phyloP scores from a whole-genome alignment of 140 eudicot species.

The Anethum foeniculum region DNA sequence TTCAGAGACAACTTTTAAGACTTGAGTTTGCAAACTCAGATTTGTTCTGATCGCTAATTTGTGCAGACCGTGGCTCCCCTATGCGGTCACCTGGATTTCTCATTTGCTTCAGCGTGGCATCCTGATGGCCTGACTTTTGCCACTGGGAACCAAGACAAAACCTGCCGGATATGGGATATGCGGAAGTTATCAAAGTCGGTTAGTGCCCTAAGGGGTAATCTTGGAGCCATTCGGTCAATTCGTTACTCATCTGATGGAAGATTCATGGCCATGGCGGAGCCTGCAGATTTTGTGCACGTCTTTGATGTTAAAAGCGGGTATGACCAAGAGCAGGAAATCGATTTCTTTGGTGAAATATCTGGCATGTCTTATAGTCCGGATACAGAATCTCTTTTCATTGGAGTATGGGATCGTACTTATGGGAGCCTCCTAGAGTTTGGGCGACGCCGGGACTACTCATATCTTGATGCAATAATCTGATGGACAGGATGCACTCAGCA shows the following conservation, averaged over 20 bases:
- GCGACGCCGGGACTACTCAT: constrained; percentile 44
- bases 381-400: constrained; percentile 72
- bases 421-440: constrained; percentile 79
- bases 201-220: constrained; percentile 54
- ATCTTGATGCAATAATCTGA: constrained; percentile 52
- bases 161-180: constrained; percentile 85
- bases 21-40: background rate
- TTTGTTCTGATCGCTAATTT: background rate
- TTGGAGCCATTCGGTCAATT: constrained; percentile 85
- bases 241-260: constrained; percentile 87
- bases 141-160: constrained; percentile 91
- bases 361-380: constrained; percentile 89
- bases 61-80: constrained; percentile 57
- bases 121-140: constrained; percentile 71
- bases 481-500: constrained; percentile 19
- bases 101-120: constrained; percentile 98
- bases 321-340: constrained; percentile 76
- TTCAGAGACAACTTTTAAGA: background rate
- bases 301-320: constrained; percentile 68
- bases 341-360: constrained; percentile 94
- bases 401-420: constrained; percentile 93
- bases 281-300: constrained; percentile 93
- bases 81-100: constrained; percentile 69
- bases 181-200: constrained; percentile 59
- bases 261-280: constrained; percentile 91